These are phyloP conservation scores for Solanum phureja DNA, from an alignment of 257 asterid genomes.

Conservation along the genomic window DNA sequence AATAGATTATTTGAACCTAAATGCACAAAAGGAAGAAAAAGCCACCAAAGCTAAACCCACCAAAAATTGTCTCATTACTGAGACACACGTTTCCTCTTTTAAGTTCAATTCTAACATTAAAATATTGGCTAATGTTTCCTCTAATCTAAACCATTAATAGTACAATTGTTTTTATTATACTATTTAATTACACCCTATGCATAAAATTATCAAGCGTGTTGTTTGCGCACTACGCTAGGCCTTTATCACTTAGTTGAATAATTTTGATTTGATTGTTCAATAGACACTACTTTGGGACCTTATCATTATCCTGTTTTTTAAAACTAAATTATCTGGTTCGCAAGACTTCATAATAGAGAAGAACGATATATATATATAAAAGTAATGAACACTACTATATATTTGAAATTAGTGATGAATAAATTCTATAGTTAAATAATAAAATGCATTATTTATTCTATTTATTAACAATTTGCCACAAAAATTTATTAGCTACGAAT, in stretches of 20 bases:
- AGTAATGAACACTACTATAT: background rate
- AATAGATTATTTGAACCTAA: background rate
- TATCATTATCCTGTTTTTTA: background rate
- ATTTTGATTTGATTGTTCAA: background rate
- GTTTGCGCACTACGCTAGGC: conserved; percentile 3
- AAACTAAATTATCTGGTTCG: background rate
- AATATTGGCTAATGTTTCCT: conserved; percentile 7
- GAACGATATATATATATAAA: background rate
- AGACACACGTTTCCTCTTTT: background rate
- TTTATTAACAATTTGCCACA: too few species aligned
- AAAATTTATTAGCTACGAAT: background rate
- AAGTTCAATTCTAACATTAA: background rate
- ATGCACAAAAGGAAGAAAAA: background rate
- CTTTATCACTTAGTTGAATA: background rate
- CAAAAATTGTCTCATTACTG: background rate
- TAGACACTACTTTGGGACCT: conserved; percentile 3
- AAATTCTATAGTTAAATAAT: background rate
- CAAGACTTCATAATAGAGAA: background rate
- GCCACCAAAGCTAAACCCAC: conserved; percentile 1
- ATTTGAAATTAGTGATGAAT: background rate
- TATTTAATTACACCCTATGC: background rate
- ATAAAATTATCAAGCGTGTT: background rate
- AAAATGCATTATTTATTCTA: background rate
- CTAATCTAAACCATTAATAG: background rate
- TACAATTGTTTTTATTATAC: background rate